These are phyloP conservation scores for Phytophthora boehmeriae DNA, from an alignment of 352 stramenopile species.

Conservation along the genomic window DNA sequence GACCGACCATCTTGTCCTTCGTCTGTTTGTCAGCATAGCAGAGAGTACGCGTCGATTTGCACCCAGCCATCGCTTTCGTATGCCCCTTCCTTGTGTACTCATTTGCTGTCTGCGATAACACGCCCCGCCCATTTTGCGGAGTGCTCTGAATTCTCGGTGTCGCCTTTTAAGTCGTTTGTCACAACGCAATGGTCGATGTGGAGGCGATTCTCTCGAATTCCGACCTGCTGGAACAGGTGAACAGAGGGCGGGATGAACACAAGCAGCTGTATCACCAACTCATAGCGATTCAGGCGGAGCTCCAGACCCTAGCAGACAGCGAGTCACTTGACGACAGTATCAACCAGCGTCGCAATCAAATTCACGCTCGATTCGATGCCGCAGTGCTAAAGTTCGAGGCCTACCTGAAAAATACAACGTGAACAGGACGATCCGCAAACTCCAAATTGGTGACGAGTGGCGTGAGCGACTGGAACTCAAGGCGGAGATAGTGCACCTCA, in stretches of 20 bases:
- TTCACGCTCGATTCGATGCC: background rate
- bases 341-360: background rate
- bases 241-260: background rate
- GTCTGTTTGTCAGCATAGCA: background rate
- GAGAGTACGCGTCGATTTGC: background rate
- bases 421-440: background rate
- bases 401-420: background rate
- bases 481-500: background rate
- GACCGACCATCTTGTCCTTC: background rate
- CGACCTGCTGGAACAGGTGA: background rate
- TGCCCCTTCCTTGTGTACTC: constrained; percentile 1
- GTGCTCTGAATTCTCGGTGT: background rate
- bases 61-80: background rate
- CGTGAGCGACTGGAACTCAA: background rate
- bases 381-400: background rate
- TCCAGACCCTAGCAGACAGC: background rate
- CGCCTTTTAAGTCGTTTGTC: background rate
- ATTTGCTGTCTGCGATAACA: background rate
- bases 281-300: background rate
- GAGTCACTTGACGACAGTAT: background rate
- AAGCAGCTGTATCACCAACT: background rate
- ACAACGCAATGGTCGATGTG: background rate
- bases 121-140: background rate
- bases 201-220: background rate
- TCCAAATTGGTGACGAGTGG: background rate